A percentile compares a stretch with the other conserved stretches of the same genome.
Evolutionary conservation across 139 green algal genomes (phyloP).

Genomic region (Haematococcus lacustris): DNA sequence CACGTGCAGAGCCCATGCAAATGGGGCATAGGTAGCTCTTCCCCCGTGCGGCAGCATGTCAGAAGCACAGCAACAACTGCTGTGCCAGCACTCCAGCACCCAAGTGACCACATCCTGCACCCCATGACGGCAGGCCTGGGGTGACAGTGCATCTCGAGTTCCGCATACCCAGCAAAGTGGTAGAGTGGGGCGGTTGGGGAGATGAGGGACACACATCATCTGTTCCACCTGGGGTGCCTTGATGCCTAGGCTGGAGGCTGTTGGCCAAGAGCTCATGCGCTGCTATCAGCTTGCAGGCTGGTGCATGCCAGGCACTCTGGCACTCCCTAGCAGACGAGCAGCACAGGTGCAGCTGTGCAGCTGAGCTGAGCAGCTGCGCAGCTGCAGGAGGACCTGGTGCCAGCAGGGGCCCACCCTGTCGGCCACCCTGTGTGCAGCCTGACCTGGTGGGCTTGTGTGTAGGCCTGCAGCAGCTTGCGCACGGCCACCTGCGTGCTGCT

Average conservation of each 20-base stretch:
- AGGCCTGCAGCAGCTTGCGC: conserved; percentile 31
- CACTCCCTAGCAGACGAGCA: neutral
- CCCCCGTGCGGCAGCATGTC: neutral
- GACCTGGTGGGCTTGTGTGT: conserved; percentile 36
- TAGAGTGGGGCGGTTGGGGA: no score
- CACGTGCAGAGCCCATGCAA: neutral
- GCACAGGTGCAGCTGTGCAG: neutral
- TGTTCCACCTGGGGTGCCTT: no score
- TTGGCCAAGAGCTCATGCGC: no score
- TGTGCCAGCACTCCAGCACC: no score
- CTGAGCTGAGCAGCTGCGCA: neutral
- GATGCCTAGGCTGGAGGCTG: no score
- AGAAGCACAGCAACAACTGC: no score
- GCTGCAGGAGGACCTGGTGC: neutral
- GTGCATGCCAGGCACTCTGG: neutral
- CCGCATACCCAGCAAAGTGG: no score
- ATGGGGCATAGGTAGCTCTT: neutral
- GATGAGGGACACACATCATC: no score
- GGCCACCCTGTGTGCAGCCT: neutral
- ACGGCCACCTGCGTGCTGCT: conserved; percentile 18
- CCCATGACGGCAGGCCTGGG: no score
- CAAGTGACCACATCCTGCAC: no score
- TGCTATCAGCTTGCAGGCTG: neutral
- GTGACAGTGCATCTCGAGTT: no score
- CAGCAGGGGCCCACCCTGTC: neutral